phyloP scores from a whole-genome alignment of 2,329 filamentous ascomycete genomes.

The Fusarium subtropicale region DNA sequence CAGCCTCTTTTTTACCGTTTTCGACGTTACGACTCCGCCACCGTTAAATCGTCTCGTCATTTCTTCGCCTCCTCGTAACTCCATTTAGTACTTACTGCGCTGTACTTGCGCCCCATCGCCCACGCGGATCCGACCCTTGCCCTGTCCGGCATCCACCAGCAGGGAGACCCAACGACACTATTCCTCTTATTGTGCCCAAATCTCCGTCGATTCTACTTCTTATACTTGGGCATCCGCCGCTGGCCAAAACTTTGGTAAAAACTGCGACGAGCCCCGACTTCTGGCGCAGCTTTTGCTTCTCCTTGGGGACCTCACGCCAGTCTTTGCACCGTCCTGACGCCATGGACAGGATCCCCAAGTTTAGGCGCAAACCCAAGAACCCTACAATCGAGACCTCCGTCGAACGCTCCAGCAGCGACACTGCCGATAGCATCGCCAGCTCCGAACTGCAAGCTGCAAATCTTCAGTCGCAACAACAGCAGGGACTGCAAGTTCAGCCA shows the following conservation, averaged over 20 bases:
- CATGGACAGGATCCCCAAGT: constrained; percentile 59
- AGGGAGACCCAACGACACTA: constrained; percentile 39
- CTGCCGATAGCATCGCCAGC: constrained; percentile 46
- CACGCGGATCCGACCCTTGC: constrained; percentile 40
- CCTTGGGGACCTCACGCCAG: constrained; percentile 25
- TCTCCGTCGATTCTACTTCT: constrained; percentile 30
- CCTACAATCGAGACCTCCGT: constrained; percentile 57
- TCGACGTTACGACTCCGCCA: constrained; percentile 26
- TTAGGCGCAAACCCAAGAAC: constrained; percentile 59
- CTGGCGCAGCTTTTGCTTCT: constrained; percentile 22
- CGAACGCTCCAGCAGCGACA: constrained; percentile 50
- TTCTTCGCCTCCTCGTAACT: constrained; percentile 24
- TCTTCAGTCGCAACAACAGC: constrained; percentile 39
- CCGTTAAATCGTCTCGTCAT: constrained; percentile 22
- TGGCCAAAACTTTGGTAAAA: constrained; percentile 18
- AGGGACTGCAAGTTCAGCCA: constrained; percentile 23
- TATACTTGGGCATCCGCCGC: constrained; percentile 30
- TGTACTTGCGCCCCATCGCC: constrained; percentile 35
- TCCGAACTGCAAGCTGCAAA: constrained; percentile 42
- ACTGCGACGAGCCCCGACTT: constrained; percentile 28
- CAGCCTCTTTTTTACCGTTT: background rate
- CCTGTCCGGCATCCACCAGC: constrained; percentile 42
- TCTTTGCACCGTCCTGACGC: constrained; percentile 23
- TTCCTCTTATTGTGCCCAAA: constrained; percentile 39
- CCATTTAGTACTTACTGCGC: background rate